Percentiles rank a stretch among this genome's conserved stretches.
Conservation (phyloP, 768 basidiomycete genomes). For the Pleurotus giganteus region DNA sequence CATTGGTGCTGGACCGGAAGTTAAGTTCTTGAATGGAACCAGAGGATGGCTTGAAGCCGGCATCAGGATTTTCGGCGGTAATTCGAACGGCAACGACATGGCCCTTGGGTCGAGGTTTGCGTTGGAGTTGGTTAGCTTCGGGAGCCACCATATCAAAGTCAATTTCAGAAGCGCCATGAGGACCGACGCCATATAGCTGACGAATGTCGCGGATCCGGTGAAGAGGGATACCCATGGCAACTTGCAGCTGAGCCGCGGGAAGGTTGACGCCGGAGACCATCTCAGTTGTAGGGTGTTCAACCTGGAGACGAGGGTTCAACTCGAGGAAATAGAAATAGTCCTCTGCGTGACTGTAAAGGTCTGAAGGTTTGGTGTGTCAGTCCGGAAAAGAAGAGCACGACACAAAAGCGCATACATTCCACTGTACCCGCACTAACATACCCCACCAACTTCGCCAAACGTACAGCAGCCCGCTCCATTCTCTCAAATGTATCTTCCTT, state of each 20-base stretch:
- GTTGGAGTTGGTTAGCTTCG: conserved; percentile 82
- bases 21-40: conserved; percentile 97
- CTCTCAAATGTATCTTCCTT: conserved; percentile 87
- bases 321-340: conserved; percentile 98
- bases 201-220: conserved; percentile 96
- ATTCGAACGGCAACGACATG: conserved; percentile 99
- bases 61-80: conserved; percentile 99
- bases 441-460: conserved; percentile 97
- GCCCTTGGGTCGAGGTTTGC: conserved; percentile 95
- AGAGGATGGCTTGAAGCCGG: conserved; percentile 98
- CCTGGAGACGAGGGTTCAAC: conserved; percentile 98
- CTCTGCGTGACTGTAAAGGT: conserved; percentile 92
- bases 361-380: conserved; percentile 34
- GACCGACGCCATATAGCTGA: conserved; percentile 91
- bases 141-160: conserved; percentile 96
- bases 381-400: conserved; percentile 8
- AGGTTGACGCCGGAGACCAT: conserved; percentile 99
- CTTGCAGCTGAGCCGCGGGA: conserved; percentile 93
- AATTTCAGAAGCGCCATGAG: conserved; percentile 85
- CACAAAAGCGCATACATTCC: conserved; percentile 64
- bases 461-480: conserved; percentile 99
- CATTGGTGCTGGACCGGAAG: conserved; percentile 98
- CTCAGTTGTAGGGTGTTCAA: conserved; percentile 99
- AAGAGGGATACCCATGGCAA: conserved; percentile 97
- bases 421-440: conserved; percentile 99